Conservation (phyloP, 2,329 filamentous ascomycete species). For the Rhexocercosporidium sp. region DNA sequence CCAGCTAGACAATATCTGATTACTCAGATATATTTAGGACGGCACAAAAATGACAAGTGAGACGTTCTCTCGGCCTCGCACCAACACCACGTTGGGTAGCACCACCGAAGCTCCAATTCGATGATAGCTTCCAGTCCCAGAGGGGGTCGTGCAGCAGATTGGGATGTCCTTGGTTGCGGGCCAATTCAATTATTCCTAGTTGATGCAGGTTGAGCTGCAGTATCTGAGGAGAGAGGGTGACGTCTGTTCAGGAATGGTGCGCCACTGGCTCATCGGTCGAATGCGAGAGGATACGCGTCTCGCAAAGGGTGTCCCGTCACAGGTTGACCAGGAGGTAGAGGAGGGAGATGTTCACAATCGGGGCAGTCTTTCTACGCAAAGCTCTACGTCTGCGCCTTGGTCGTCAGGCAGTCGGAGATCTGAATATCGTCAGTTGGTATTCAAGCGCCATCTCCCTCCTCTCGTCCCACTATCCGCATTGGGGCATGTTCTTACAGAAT, state of each 20-base stretch:
- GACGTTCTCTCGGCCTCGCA: not conserved
- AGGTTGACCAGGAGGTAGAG: not conserved
- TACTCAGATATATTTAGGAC: constrained; percentile 13
- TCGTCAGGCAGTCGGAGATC: not conserved
- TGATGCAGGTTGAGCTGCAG: constrained; percentile 22
- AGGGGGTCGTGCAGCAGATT: constrained; percentile 8
- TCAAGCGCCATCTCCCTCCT: not conserved
- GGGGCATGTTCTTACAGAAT: constrained; percentile 9
- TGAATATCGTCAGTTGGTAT: constrained; percentile 9
- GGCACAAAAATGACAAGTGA: not conserved
- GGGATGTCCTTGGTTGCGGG: constrained; percentile 8
- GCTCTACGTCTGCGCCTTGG: not conserved
- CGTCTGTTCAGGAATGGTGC: constrained; percentile 11
- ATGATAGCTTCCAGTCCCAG: not conserved
- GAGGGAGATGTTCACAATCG: not conserved
- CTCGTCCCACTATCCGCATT: not conserved
- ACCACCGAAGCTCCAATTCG: constrained; percentile 9
- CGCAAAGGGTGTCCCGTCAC: not conserved
- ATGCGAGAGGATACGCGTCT: constrained; percentile 1
- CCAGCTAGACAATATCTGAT: constrained; percentile 15
- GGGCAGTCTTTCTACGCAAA: not conserved
- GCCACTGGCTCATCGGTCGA: constrained; percentile 22
- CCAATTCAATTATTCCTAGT: constrained; percentile 23
- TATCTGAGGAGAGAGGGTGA: not conserved
- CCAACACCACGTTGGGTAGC: constrained; percentile 8